phyloP scores from a whole-genome alignment of 345 rosid genomes.

The Euclidium syriacum region DNA sequence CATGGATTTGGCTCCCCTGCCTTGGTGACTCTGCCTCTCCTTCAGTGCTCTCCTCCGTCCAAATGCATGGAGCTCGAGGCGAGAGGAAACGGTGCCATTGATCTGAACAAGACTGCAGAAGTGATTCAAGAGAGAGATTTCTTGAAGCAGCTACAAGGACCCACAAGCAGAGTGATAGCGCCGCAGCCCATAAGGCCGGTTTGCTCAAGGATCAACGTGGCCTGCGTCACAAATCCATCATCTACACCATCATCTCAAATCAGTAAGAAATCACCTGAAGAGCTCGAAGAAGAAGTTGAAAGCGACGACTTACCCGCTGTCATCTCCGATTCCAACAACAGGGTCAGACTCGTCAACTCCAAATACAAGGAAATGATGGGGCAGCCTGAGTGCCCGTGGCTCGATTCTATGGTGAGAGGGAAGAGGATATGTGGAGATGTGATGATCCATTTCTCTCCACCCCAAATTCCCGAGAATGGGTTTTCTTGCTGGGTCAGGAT shows the following conservation, averaged over 20 bases:
- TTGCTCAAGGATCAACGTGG: slow-evolving; percentile 63
- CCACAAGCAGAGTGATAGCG: slow-evolving; percentile 40
- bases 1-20: slow-evolving; percentile 35
- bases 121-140: slow-evolving; percentile 34
- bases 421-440: slow-evolving; percentile 87
- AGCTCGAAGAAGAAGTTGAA: slow-evolving; percentile 81
- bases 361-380: slow-evolving; percentile 95
- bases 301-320: slow-evolving; percentile 62
- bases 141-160: slow-evolving; percentile 51
- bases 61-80: slow-evolving; percentile 36
- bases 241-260: neutral
- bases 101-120: slow-evolving; percentile 51
- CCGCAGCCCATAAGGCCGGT: slow-evolving; percentile 80
- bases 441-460: slow-evolving; percentile 41
- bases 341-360: slow-evolving; percentile 78
- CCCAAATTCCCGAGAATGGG: slow-evolving; percentile 38
- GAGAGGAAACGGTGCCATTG: slow-evolving; percentile 34
- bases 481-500: slow-evolving; percentile 92
- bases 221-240: slow-evolving; percentile 46
- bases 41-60: slow-evolving; percentile 44
- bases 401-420: slow-evolving; percentile 53
- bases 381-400: slow-evolving; percentile 93
- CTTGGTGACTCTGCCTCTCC: slow-evolving; percentile 75
- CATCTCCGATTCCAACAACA: slow-evolving; percentile 70
- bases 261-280: slow-evolving; percentile 42